These are phyloP conservation scores for Suillus clintonianus DNA, from an alignment of 768 basidiomycete genomes.

Conservation along the genomic window DNA sequence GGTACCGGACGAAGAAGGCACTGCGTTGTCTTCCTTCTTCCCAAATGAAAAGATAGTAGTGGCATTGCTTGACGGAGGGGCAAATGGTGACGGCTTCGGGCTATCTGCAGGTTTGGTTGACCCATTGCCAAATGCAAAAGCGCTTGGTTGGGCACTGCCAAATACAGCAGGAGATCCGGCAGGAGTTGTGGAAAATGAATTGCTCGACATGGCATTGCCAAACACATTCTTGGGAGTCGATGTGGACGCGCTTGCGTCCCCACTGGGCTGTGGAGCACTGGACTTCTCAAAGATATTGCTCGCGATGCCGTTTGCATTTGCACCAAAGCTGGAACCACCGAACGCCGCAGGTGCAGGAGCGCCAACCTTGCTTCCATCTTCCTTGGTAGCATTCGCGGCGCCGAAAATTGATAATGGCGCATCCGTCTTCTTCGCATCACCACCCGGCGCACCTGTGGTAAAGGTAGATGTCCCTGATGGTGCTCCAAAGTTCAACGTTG, in stretches of 20 bases:
- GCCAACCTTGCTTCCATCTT: conserved; percentile 10
- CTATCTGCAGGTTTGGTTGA: conserved; percentile 16
- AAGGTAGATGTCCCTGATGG: conserved; percentile 25
- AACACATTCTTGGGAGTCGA: conserved; percentile 19
- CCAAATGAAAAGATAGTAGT: conserved; percentile 7
- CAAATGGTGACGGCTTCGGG: conserved; percentile 17
- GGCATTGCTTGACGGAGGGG: conserved; percentile 9
- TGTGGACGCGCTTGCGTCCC: conserved; percentile 19
- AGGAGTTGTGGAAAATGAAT: conserved; percentile 16
- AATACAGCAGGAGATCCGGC: conserved; percentile 14
- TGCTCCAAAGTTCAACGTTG: conserved; percentile 21
- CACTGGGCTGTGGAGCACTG: conserved; percentile 15
- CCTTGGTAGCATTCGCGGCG: conserved; percentile 16
- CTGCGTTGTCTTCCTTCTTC: neutral
- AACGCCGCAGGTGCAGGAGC: conserved; percentile 19
- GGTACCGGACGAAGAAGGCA: neutral
- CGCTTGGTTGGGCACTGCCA: conserved; percentile 8
- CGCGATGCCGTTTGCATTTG: conserved; percentile 15
- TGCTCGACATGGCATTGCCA: conserved; percentile 16
- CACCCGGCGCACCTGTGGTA: conserved; percentile 15
- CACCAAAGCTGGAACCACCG: conserved; percentile 18
- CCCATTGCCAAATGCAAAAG: conserved; percentile 23
- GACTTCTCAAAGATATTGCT: conserved; percentile 18
- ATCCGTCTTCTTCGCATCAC: conserved; percentile 27
- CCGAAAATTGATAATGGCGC: conserved; percentile 38